Evolutionary conservation across 345 rosid genomes (phyloP), one percentile per base, ranked within the genome.

Genomic region (Syzygium aqueum): DNA sequence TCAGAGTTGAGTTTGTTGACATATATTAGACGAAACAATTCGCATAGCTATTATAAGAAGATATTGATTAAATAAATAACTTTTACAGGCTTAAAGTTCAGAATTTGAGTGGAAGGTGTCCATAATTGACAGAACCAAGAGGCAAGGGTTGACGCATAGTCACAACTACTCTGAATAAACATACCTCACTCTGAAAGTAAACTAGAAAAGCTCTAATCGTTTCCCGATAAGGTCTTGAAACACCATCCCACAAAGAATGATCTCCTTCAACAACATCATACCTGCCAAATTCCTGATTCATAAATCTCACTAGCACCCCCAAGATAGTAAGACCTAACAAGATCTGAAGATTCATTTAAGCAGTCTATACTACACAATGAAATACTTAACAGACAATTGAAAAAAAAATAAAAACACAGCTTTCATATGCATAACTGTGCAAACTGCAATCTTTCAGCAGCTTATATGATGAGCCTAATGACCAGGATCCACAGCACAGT

Each of bases 101-200:
- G 82, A 73, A 5, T 73, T 3, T 83, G 40, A 83, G 85, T 11
- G 25, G 56, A 49, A 61, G 78, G n/a, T 59, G 87, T 57, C 30
- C n/a, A 85, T 46, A 56, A 63, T 73, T 10, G 49, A 61, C 65
- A 84, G 52, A 57, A 86, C 6, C 50, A 52, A 46, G 52, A 27
- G 51, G 46, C 50, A 23, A 85, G 17, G 50, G 25, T 86, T 49
- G 40, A 50, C 30, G 40, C 59, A 28, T 59, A 40, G 83, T 51
- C 33, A 53, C 27, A 63, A 40, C 57, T 49, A 30, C 50, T 86
- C 63, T 11, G 37, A 50, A 57, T 57, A 63, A 52, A 61, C 86
- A 53, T 87, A 96, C 98, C 98, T 97, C 98, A 77, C 95, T 96
- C 90, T 97, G 99, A 90, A 97, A 97, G 91, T 97, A 95, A 85